Evolutionary conservation across 225 moss, liverwort and hornwort genomes (phyloP), one percentile per base, ranked within the genome.

Genomic region (Polytrichum commune): DNA sequence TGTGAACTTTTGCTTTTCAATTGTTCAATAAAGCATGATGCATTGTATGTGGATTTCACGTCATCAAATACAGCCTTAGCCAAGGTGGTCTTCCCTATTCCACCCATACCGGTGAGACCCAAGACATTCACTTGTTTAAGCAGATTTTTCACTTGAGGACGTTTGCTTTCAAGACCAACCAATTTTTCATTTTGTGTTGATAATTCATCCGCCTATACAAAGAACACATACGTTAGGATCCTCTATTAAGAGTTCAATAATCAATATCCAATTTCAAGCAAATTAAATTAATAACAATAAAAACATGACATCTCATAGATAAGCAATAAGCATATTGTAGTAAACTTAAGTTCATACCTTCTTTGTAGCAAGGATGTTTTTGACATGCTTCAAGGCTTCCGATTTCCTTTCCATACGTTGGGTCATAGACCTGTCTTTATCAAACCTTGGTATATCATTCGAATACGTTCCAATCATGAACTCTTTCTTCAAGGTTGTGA

Each of bases 61-160:
- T 69, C 19, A 27, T 69, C 26, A 69, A 8, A 53, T 19, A 69
- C 0, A 13, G 56, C 69, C 22, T 69, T 69, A 5, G 69, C 69
- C 55, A 69, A 19, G 6, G 69, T 69, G 4, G 69, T 19, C 20
- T 69, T 69, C 26, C 69, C 69, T 27, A 69, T 69, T 55, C 69
- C 69, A 55, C 69, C 69, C 69, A 30, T 57, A 8, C 69, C 69
- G 19, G 30, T 22, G 10, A 69, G 19, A 27, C 46, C 66, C 5
- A 46, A 28, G 18, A 19, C 53, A 29, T 8, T 24, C 19, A 38
- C 66, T 46, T 18, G 19, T 38, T 5, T n/a, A 23, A 66, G 33
- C 2, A 1, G 8, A 38, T 38, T 24, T 24, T 25, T 46, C 35
- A 22, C n/a, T 29, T 22, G 5, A 20, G 27, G 0, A 33, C 33